Percentiles rank a stretch among this genome's conserved stretches.
Conservation (phyloP, 306 rosid species). For the peach (Prunus persica) region Prunus_persica_NCBIv2 NC_034015.1:6387001-6387500, state of each 20-base stretch:
- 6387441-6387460: conserved; percentile 23
- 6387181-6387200: too few relatives aligned
- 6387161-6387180: too few relatives aligned
- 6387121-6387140: too few relatives aligned
- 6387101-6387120: too few relatives aligned
- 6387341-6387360: conserved; percentile 17
- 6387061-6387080: too few relatives aligned
- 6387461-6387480: conserved; percentile 10
- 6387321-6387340: conserved; percentile 20
- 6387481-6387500: conserved; percentile 12
- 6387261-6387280: conserved; percentile 8
- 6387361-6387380: conserved; percentile 13
- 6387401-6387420: conserved; percentile 1
- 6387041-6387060: too few relatives aligned
- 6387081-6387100: too few relatives aligned
- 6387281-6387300: neutral
- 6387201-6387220: neutral
- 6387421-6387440: conserved; percentile 22
- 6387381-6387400: conserved; percentile 16
- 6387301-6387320: conserved; percentile 15
- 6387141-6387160: too few relatives aligned
- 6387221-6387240: neutral
- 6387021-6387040: too few relatives aligned
- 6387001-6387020: too few relatives aligned
- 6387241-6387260: neutral